Evolutionary conservation across 805 yeast genomes (phyloP).

Genomic region (Myxozyma neotropica): DNA sequence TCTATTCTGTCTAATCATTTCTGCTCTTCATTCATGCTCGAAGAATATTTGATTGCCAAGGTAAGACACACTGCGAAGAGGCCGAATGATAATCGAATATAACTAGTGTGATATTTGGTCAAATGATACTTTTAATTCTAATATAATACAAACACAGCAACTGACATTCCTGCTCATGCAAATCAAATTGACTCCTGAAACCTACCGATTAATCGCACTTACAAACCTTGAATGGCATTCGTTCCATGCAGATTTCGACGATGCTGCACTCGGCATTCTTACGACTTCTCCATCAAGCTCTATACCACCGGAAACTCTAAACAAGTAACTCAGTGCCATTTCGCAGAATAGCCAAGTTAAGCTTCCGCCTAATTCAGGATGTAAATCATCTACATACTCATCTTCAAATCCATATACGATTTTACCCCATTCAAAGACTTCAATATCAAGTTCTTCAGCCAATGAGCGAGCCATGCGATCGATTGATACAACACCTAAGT

Average conservation of each 20-base stretch:
- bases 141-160: too few species aligned
- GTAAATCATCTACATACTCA: conserved; percentile 17
- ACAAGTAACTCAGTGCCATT: conserved; percentile 25
- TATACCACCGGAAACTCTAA: conserved; percentile 24
- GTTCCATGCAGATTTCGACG: background rate
- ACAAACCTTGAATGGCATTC: background rate
- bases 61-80: too few species aligned
- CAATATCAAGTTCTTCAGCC: conserved; percentile 13
- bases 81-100: too few species aligned
- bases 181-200: background rate
- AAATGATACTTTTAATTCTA: too few species aligned
- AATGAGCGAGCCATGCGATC: conserved; percentile 20
- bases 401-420: conserved; percentile 12
- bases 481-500: conserved; percentile 19
- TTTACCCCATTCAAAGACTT: conserved; percentile 30
- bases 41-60: too few species aligned
- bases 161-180: background rate
- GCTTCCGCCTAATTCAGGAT: conserved; percentile 3
- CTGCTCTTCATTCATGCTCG: too few species aligned
- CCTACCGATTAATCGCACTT: background rate
- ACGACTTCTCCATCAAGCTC: conserved; percentile 13
- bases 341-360: conserved; percentile 18
- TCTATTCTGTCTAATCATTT: too few species aligned
- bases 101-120: too few species aligned
- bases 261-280: conserved; percentile 10